Conservation (phyloP, 2,329 filamentous ascomycete species). For the Colletotrichum lupini region DNA sequence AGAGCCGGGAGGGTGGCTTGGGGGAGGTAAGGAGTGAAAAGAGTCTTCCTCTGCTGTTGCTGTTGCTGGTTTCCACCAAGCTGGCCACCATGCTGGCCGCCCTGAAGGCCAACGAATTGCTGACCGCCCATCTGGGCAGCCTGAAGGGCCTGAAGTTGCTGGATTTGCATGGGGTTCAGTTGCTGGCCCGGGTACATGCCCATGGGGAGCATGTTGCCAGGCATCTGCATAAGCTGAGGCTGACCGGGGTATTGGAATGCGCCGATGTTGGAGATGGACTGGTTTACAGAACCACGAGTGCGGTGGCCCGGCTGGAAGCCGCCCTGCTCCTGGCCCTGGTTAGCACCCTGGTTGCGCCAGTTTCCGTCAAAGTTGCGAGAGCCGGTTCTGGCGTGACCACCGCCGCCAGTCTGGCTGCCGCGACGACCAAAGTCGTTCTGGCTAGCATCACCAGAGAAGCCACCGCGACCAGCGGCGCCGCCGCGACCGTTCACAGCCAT, state of each 20-base stretch:
- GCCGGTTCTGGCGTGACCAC: conserved; percentile 82
- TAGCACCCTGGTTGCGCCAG: conserved; percentile 84
- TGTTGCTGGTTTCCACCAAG: conserved; percentile 76
- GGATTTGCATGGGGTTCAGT: conserved; percentile 87
- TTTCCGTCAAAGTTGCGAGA: conserved; percentile 98
- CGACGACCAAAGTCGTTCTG: conserved; percentile 77
- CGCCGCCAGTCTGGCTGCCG: conserved; percentile 55
- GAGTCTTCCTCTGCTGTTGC: conserved; percentile 94
- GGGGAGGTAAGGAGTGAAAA: conserved; percentile 97
- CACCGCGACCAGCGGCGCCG: conserved; percentile 74
- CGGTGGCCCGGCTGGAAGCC: conserved; percentile 95
- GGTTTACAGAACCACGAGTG: conserved; percentile 81
- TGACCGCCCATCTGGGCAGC: conserved; percentile 86
- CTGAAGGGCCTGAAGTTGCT: conserved; percentile 92
- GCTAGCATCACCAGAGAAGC: conserved; percentile 63
- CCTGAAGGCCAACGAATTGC: conserved; percentile 74
- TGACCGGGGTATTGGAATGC: conserved; percentile 91
- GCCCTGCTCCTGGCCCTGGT: conserved; percentile 78
- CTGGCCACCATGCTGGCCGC: conserved; percentile 79
- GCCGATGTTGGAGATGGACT: conserved; percentile 85
- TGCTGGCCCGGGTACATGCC: conserved; percentile 88
- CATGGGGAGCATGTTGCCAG: conserved; percentile 86
- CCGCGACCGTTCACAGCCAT: conserved; percentile 74
- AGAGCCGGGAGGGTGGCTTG: conserved; percentile 94
- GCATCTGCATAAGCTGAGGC: conserved; percentile 87